Evolutionary conservation across 495 filamentous ascomycete genomes (phyloP), one percentile per base, ranked within the genome.

Genomic region (Mytilinidion resinicola): DNA sequence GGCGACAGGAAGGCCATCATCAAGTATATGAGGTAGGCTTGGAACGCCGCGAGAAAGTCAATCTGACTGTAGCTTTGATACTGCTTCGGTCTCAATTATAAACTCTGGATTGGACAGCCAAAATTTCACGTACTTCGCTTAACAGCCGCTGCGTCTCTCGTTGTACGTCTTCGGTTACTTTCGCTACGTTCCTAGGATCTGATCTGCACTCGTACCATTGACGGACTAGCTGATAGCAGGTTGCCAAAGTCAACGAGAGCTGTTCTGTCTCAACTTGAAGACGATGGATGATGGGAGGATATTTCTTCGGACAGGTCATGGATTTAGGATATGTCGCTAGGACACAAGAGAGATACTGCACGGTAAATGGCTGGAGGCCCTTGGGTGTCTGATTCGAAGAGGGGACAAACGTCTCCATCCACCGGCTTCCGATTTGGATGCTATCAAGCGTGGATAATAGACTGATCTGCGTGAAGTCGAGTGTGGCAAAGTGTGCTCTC

Each of bases 1-100:
- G 62, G 36, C 25, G 58, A 53, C 50, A 78, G 79, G 49, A 78
- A 78, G 7, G 75, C 43, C 4, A 73, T 68, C 65, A 78, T 71
- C 0, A 68, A 60, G 53, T 78, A 80, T 11, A 79, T 69, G 0
- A 80, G 67, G 57, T 77, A 80, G 1, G 77, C 75, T 59, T 79
- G 77, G 53, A 78, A 78, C 3, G 76, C 75, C 7, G 70, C 70
- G 0, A 80, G 63, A 7, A 74, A 63, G 4, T 62, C 62, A 39
- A 74, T 59, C n/a, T 72, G 61, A 53, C 74, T 70, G 38, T 72
- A 77, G 1, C 33, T 65, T 14, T 61, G 55, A 42, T 67, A 65
- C 15, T 62, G 47, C n/a, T 70, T 46, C 20, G 20, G 9, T 17
- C 20, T 20, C 8, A 46, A 15, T 9, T 1, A 46, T 1, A 12